A percentile compares a stretch with the other conserved stretches of the same genome.
Evolutionary conservation across 2,329 filamentous ascomycete genomes (phyloP).

Genomic region (Eutypella sp.): DNA sequence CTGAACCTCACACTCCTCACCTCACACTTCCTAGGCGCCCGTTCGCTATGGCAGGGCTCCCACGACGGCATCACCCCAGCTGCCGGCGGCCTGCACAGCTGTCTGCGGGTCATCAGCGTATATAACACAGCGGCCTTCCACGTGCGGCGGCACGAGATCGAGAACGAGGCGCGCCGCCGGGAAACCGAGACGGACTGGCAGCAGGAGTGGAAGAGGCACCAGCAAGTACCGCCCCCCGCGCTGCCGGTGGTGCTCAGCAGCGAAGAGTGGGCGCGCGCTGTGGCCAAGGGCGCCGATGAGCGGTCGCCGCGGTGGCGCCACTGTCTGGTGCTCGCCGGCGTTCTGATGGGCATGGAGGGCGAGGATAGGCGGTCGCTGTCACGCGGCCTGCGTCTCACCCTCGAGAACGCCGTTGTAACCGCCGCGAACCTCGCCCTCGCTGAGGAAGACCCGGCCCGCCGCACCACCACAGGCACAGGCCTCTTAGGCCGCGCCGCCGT

Average conservation of each 20-base stretch:
- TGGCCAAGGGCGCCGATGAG: constrained; percentile 53
- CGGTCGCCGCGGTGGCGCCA: constrained; percentile 73
- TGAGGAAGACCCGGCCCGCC: constrained; percentile 35
- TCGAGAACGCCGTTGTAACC: constrained; percentile 69
- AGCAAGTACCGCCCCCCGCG: constrained; percentile 19
- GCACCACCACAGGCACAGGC: no score
- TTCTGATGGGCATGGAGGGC: constrained; percentile 71
- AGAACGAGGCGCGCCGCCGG: constrained; percentile 23
- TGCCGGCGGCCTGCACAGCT: constrained; percentile 53
- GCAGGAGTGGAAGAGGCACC: background rate
- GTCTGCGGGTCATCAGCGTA: constrained; percentile 63
- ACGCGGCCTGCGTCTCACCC: constrained; percentile 55
- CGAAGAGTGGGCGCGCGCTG: constrained; percentile 52
- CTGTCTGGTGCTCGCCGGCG: constrained; percentile 70
- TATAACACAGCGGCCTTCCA: constrained; percentile 63
- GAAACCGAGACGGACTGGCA: background rate
- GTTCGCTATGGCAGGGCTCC: constrained; percentile 62
- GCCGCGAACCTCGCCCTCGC: constrained; percentile 76
- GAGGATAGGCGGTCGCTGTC: constrained; percentile 61
- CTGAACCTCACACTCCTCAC: constrained; percentile 70
- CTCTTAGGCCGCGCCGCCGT: constrained; percentile 47
- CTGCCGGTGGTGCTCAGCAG: constrained; percentile 40
- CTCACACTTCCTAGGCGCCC: constrained; percentile 65
- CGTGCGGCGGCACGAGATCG: constrained; percentile 44
- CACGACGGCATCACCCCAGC: background rate